Conservation (phyloP, 306 rosid species). For the Glycyrrhiza uralensis region DNA sequence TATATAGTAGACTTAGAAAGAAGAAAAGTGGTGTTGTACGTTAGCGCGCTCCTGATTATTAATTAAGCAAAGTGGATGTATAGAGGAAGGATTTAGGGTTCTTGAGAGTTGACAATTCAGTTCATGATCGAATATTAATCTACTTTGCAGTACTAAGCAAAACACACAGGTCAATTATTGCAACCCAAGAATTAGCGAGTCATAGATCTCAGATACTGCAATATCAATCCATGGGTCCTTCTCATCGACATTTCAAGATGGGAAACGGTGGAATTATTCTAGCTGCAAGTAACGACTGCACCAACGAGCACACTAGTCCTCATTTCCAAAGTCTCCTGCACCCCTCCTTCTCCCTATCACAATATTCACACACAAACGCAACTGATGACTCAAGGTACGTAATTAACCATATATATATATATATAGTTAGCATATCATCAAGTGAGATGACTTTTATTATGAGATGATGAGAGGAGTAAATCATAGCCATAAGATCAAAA, state of each 20-base stretch:
- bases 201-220: background rate
- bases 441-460: no score
- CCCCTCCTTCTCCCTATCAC: slow-evolving; percentile 21
- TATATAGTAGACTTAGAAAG: no score
- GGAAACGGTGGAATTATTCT: slow-evolving; percentile 45
- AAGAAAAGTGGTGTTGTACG: no score
- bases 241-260: slow-evolving; percentile 36
- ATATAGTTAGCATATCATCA: no score
- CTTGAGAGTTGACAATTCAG: background rate
- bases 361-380: slow-evolving; percentile 19
- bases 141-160: slow-evolving; percentile 24
- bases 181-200: background rate
- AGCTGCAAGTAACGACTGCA: slow-evolving; percentile 9
- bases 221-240: slow-evolving; percentile 9
- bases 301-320: slow-evolving; percentile 15
- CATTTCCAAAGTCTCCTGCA: slow-evolving; percentile 13
- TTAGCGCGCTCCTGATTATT: no score
- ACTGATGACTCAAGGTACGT: slow-evolving; percentile 27
- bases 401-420: no score
- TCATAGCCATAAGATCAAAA: no score
- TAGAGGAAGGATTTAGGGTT: no score
- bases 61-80: no score
- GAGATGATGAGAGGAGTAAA: no score
- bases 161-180: slow-evolving; percentile 22
- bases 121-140: no score